These are phyloP conservation scores for Pharus latifolius DNA, from an alignment of 176 grass and related monocot species.

Conservation along the genomic window DNA sequence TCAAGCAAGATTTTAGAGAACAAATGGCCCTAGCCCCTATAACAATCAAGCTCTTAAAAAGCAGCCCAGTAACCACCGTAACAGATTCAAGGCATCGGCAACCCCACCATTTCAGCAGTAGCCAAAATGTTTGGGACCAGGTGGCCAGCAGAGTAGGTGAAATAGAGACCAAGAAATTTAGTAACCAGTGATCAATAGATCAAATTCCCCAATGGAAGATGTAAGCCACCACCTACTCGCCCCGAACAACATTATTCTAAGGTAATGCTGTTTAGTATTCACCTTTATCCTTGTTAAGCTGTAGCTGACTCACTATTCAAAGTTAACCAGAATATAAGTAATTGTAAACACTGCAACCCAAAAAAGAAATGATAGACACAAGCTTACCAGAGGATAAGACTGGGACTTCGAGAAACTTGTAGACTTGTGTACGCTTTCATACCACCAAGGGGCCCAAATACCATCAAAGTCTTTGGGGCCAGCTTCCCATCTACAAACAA, in stretches of 20 bases:
- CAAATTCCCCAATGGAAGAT: not conserved
- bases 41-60: not conserved
- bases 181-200: not conserved
- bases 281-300: no score
- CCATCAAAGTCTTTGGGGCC: slow-evolving; percentile 80
- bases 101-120: no score
- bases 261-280: not conserved
- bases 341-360: not conserved
- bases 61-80: not conserved
- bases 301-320: not conserved
- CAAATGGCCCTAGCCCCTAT: not conserved
- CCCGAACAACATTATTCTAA: not conserved
- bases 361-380: not conserved
- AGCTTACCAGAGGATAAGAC: slow-evolving; percentile 48
- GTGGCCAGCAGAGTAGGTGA: not conserved
- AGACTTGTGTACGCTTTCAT: slow-evolving; percentile 80
- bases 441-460: slow-evolving; percentile 98
- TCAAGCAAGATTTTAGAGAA: not conserved
- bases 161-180: not conserved
- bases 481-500: slow-evolving; percentile 77
- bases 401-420: slow-evolving; percentile 50
- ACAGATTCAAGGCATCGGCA: not conserved
- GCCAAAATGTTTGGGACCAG: not conserved
- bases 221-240: not conserved
- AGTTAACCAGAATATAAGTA: not conserved